Evolutionary conservation across 2,329 filamentous ascomycete genomes (phyloP), one percentile per base, ranked within the genome.

Genomic region (Trichoderma gracile): DNA sequence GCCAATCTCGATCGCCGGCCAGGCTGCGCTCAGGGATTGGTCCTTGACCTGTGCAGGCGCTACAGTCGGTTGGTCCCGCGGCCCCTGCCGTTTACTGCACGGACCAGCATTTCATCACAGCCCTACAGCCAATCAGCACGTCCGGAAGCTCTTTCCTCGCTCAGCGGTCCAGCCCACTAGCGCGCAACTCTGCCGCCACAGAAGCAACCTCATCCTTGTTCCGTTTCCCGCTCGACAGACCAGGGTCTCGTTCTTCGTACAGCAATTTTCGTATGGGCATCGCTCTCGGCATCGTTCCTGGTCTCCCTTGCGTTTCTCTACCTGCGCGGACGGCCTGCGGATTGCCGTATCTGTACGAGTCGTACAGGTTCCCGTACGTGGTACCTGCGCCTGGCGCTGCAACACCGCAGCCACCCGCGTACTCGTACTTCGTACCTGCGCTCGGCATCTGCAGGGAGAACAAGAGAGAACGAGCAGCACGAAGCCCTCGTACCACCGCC

Each of bases 51-150:
- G 68, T 70, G 70, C 68, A 69, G 69, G 71, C 75, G 74, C 77
- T 77, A 75, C 71, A 72, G 74, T 76, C 77, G 77, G 77, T 78
- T 78, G 77, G 77, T 78, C 77, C 80, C 78, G 78, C 77, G 75
- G 77, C 74, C 76, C 78, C 78, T 77, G 73, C 75, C 72, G 75
- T 72, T 72, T 62, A 73, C 75, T 81, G 79, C 79, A 80, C 76
- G 74, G 76, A 75, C 73, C 73, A 75, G 70, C 67, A 68, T 73
- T 69, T 79, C 76, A 76, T 82, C 80, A 82, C 80, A 80, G 66
- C 65, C 63, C 62, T 56, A 55, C 19, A 67, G 70, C 79, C 74
- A 81, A 81, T 78, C 71, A 77, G 60, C 46, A 65, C 38, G 66
- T 64, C 65, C 65, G 68, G 65, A 64, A 38, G 56, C 66, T 23